Evolutionary conservation across 495 filamentous ascomycete species (phyloP), one percentile per base, ranked within the genome.

Genomic region (Aspergillus biplanus): DNA sequence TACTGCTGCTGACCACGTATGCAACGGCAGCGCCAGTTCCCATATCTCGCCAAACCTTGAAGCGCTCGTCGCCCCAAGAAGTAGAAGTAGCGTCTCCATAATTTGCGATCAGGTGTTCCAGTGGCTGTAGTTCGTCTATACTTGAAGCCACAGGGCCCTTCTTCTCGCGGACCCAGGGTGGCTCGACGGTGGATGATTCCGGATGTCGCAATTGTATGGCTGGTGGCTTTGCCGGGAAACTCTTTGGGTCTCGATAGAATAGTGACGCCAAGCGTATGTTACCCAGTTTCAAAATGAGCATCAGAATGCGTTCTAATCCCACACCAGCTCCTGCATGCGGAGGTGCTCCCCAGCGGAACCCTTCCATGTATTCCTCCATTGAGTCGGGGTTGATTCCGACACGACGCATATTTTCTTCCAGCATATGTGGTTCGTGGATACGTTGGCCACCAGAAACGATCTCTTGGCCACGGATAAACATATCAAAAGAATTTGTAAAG

Each of bases 391-490:
- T 86, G 37, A 97, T 86, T 44, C 91, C 91, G 21, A 85, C 79
- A 33, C 82, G 82, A 65, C 85, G 83, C 90, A 97, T 92, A 49
- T 89, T 88, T 64, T 90, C 83, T 37, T 88, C 81, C n/a, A 97
- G 80, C 67, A 91, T 84, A 31, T 82, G 74, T 1, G 92, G 82
- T 58, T 93, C 87, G 73, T 97, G 91, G 64, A 97, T 91, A 85
- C 93, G 91, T 73, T 97, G 93, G 8, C 93, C 93, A 56, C 93
- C 93, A 2, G 89, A 91, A 5, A 94, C 87, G 64, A 97, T 96
- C 72, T 97, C 93, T 71, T 97, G 93, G 6, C 93, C 93, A 11
- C 93, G 91, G 56, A 97, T 83, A 78, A 97, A 97, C 69, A 97
- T 94, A 74, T 97, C 93, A 65, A 97, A 97, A 0, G 93, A 96